Percentiles rank a stretch among this genome's conserved stretches.
Evolutionary conservation across 805 yeast species (phyloP).

Genomic region (Candida anglica): DNA sequence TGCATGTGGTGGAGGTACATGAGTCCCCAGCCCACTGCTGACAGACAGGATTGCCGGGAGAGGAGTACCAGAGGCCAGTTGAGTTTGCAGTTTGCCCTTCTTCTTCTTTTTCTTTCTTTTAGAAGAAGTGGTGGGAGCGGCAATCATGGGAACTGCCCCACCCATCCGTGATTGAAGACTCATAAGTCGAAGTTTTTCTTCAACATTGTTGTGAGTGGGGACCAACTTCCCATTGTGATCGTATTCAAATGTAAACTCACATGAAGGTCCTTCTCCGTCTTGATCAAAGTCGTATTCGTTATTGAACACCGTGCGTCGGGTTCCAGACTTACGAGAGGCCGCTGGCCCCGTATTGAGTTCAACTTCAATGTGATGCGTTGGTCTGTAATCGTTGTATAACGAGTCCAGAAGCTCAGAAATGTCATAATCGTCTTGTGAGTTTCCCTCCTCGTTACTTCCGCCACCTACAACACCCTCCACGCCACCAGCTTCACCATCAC

Average conservation of each 20-base stretch:
- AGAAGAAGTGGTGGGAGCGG: background rate
- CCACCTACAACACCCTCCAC: background rate
- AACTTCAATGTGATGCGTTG: conserved; percentile 38
- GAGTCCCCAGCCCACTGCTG: too few species aligned
- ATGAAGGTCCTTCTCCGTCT: conserved; percentile 33
- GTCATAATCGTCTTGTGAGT: conserved; percentile 34
- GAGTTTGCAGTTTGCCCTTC: conserved; percentile 6
- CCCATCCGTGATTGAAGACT: conserved; percentile 16
- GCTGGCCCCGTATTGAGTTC: conserved; percentile 28
- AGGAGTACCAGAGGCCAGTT: too few species aligned
- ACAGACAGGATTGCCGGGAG: too few species aligned
- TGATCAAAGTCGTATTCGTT: conserved; percentile 13
- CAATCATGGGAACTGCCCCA: background rate
- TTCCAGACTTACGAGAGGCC: conserved; percentile 28
- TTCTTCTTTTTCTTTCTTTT: conserved; percentile 21
- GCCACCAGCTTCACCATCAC: background rate
- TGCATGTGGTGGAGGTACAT: too few species aligned
- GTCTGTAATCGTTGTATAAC: conserved; percentile 22
- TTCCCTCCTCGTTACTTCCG: conserved; percentile 6
- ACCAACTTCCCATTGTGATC: conserved; percentile 37
- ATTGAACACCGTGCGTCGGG: conserved; percentile 7
- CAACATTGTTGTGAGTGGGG: conserved; percentile 37
- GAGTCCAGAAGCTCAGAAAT: conserved; percentile 30
- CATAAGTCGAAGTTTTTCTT: conserved; percentile 33
- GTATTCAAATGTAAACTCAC: conserved; percentile 44